Evolutionary conservation across 768 basidiomycete species (phyloP), one percentile per base, ranked within the genome.

Genomic region (Austroboletus eburneus): DNA sequence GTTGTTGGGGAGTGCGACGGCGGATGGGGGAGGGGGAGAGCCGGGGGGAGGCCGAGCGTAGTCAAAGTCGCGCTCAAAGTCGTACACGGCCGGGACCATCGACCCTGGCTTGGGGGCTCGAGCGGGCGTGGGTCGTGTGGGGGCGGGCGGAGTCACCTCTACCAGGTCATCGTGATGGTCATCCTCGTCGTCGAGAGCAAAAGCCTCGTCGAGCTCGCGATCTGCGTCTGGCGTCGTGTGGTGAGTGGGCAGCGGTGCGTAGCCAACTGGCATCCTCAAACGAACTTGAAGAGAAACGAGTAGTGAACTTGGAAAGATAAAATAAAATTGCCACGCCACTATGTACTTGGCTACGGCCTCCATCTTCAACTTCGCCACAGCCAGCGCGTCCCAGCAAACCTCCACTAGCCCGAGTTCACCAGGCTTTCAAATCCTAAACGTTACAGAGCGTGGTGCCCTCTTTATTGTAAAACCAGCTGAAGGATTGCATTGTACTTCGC

Each of bases 1-100:
- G 58, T 81, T 74, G 55, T 86, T 85, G 2, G 85, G 83, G 17
- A 79, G 69, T 6, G 84, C 83, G 40, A 65, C 50, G 0, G 77
- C 55, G 6, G 85, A 75, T 0, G 76, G 79, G 1, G 70, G 64
- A 1, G 88, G 87, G 1, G 89, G 88, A 0, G 86, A 87, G 32
- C 88, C 88, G 4, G 89, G 87, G 1, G 89, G 89, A 2, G 87
- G 87, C 30, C 71, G 73, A 53, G 62, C 70, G 46, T 77, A 79
- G 57, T 86, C 83, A 58, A 84, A 87, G 48, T 83, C 81, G 21
- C 85, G 74, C 63, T 92, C 90, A 62, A 91, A 92, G 64, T 91
- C 85, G 66, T 89, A 89, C 3, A 14, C 33, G 16, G 70, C 64
- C 12, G 27, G 27, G 12, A 27, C 12, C 5, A 27, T 27, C 12